phyloP scores from a whole-genome alignment of 2,329 filamentous ascomycete species.

The Epichloe elymi region DNA sequence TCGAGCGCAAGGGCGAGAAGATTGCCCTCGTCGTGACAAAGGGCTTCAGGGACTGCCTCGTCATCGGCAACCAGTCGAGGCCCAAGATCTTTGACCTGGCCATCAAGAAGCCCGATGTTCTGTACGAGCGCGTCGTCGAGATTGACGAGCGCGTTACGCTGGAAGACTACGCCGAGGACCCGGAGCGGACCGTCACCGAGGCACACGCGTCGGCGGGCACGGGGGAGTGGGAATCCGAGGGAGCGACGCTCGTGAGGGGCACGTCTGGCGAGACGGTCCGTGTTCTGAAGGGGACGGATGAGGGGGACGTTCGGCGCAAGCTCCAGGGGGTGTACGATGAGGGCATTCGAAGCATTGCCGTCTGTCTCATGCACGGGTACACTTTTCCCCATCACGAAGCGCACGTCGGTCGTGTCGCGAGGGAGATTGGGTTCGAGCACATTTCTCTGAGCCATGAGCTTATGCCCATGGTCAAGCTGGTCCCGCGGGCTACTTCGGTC shows the following conservation, averaged over 20 bases:
- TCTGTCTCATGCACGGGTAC: constrained; percentile 65
- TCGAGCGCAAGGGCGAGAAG: constrained; percentile 60
- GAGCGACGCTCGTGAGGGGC: constrained; percentile 49
- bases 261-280: constrained; percentile 57
- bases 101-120: constrained; percentile 52
- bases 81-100: constrained; percentile 63
- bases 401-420: constrained; percentile 21
- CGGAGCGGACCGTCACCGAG: constrained; percentile 28
- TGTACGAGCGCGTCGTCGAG: constrained; percentile 59
- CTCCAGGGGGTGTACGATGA: constrained; percentile 47
- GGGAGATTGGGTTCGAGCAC: constrained; percentile 29
- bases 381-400: constrained; percentile 42
- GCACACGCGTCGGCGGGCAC: constrained; percentile 38
- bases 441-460: constrained; percentile 24
- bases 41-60: constrained; percentile 58
- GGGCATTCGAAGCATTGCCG: constrained; percentile 38
- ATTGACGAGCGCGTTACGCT: constrained; percentile 64
- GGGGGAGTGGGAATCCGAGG: constrained; percentile 23
- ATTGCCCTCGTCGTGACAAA: constrained; percentile 59
- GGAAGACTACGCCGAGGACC: constrained; percentile 62
- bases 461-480: constrained; percentile 30
- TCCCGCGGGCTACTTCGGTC: constrained; percentile 30
- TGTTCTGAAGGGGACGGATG: constrained; percentile 46
- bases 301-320: constrained; percentile 38
- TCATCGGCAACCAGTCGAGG: constrained; percentile 61